phyloP scores from a whole-genome alignment of 768 basidiomycete species.

The Mycena alexandri region DNA sequence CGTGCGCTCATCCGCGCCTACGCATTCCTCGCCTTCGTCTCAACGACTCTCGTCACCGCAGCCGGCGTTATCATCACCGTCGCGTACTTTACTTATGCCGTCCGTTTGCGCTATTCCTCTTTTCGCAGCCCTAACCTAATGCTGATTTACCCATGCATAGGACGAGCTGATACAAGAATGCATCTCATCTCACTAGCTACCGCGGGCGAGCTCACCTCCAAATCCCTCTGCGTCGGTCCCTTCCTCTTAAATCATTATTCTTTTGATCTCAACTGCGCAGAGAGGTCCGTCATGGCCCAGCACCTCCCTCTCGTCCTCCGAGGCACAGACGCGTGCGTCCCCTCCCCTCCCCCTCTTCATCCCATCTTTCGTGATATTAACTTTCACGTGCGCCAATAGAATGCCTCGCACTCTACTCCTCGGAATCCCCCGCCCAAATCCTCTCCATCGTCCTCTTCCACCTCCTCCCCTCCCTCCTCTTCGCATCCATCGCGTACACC shows the following conservation, averaged over 20 bases:
- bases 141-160: conserved; percentile 36
- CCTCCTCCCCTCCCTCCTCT: no score
- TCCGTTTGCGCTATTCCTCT: conserved; percentile 39
- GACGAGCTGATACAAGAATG: conserved; percentile 56
- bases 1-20: conserved; percentile 40
- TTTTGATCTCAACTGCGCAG: conserved; percentile 32
- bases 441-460: conserved; percentile 52
- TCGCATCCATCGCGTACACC: no score
- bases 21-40: conserved; percentile 46
- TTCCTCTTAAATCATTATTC: neutral
- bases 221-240: conserved; percentile 51
- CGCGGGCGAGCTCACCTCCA: conserved; percentile 50
- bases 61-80: conserved; percentile 52
- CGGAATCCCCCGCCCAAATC: conserved; percentile 53
- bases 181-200: conserved; percentile 48
- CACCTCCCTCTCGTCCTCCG: conserved; percentile 35
- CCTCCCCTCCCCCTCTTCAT: neutral
- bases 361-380: neutral
- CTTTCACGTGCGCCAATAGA: conserved; percentile 40
- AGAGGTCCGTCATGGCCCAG: conserved; percentile 49
- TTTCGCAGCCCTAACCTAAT: neutral
- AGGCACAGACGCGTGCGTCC: conserved; percentile 53
- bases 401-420: conserved; percentile 55
- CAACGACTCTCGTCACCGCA: conserved; percentile 50
- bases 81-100: conserved; percentile 55